Conservation (phyloP, 176 grass and related monocot species). For the Raddia guianensis region DNA sequence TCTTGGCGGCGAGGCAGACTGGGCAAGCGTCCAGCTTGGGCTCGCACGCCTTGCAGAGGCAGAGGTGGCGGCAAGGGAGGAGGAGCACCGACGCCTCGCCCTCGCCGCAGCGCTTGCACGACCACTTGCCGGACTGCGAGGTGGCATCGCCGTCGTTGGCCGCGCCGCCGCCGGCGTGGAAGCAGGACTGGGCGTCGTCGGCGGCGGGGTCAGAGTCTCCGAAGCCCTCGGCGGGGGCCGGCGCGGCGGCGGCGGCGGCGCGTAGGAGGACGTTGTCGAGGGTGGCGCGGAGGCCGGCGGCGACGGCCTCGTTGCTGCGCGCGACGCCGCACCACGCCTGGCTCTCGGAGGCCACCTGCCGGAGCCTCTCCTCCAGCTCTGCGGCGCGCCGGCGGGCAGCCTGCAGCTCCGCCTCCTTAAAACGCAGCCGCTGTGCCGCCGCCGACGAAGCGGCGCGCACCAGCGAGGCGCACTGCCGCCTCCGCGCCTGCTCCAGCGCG, state of each 20-base stretch:
- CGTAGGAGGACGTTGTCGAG: constrained; percentile 51
- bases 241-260: background rate
- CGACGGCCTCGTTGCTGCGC: constrained; percentile 56
- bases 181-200: constrained; percentile 50
- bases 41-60: constrained; percentile 71
- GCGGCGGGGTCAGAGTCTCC: constrained; percentile 52
- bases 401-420: constrained; percentile 46
- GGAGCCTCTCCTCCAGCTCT: constrained; percentile 51
- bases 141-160: background rate
- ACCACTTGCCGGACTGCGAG: background rate
- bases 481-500: constrained; percentile 46
- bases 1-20: constrained; percentile 51
- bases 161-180: background rate
- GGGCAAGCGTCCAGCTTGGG: constrained; percentile 42
- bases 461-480: constrained; percentile 53
- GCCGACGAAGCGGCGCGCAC: constrained; percentile 31
- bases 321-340: constrained; percentile 58
- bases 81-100: constrained; percentile 53
- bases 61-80: constrained; percentile 71
- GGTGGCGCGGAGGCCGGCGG: constrained; percentile 39
- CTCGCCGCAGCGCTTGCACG: constrained; percentile 47
- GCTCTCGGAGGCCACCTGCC: constrained; percentile 49
- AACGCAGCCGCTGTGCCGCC: constrained; percentile 21
- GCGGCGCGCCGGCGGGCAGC: constrained; percentile 1
- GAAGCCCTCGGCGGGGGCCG: constrained; percentile 40